Percentiles rank a stretch among this genome's conserved stretches.
Evolutionary conservation across 2,329 filamentous ascomycete genomes (phyloP).

Genomic region (Tolypocladium sp.): DNA sequence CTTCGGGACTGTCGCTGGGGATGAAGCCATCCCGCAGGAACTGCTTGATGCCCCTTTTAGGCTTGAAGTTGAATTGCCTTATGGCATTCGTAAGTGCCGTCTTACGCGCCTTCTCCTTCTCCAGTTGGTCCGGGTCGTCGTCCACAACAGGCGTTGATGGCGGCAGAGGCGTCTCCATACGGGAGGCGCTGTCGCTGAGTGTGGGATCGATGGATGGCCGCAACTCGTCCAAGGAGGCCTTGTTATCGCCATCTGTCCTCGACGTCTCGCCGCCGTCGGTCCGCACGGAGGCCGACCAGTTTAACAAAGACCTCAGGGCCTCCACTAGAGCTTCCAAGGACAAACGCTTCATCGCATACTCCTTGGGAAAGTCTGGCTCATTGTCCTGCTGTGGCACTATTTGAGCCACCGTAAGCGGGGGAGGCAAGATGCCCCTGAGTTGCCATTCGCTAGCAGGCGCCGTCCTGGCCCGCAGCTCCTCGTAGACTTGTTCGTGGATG

Average conservation of each 20-base stretch:
- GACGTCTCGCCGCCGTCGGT: slow-evolving; percentile 38
- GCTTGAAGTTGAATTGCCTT: slow-evolving; percentile 93
- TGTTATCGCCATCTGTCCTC: slow-evolving; percentile 23
- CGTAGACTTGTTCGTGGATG: slow-evolving; percentile 75
- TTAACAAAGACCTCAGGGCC: slow-evolving; percentile 78
- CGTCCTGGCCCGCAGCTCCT: slow-evolving; percentile 62
- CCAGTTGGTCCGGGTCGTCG: slow-evolving; percentile 89
- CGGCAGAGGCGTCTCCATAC: slow-evolving; percentile 45
- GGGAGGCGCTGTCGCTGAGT: slow-evolving; percentile 49
- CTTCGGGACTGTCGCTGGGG: slow-evolving; percentile 62
- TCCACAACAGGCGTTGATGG: slow-evolving; percentile 64
- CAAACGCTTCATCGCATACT: slow-evolving; percentile 85
- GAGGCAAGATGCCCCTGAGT: slow-evolving; percentile 73
- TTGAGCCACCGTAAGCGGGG: slow-evolving; percentile 71
- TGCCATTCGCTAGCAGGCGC: slow-evolving; percentile 70
- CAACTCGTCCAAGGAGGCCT: slow-evolving; percentile 35
- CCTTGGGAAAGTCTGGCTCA: slow-evolving; percentile 69
- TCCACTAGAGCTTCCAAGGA: slow-evolving; percentile 84
- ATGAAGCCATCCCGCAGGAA: slow-evolving; percentile 84
- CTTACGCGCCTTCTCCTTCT: slow-evolving; percentile 89
- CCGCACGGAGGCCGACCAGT: slow-evolving; percentile 67
- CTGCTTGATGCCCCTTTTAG: slow-evolving; percentile 83
- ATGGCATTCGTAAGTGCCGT: slow-evolving; percentile 85
- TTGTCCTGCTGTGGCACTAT: slow-evolving; percentile 51
- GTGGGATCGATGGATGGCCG: slow-evolving; percentile 62